Base-by-base conservation (phyloP, 2,329 filamentous ascomycete species). In the Colletotrichum karsti region DNA sequence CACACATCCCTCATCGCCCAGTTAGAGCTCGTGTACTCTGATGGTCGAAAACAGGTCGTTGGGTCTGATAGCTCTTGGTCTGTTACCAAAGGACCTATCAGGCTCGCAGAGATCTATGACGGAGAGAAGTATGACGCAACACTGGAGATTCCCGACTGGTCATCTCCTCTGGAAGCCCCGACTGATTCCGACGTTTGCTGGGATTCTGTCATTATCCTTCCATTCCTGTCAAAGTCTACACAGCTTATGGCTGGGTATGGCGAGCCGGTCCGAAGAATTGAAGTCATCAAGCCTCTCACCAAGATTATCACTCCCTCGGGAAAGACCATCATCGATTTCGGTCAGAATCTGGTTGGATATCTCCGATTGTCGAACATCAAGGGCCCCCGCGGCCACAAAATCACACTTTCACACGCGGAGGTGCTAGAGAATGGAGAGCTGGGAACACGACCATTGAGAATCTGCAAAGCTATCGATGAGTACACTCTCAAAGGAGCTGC, bases 351-450 rank as follows among this genome's bases (percentile, higher is more conserved):
- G 0, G 81, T 82, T 2, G 82, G 82, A 3, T 76, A 75, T 51
- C 44, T 83, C 2, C 70, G 54, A 4, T 5, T 69, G 20, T 74
- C 56, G n/a, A 66, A 55, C 1, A 54, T 77, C 71, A 75, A 1
- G 3, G 70, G 65, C 5, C 28, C 48, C 6, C 9, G 69, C 1
- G 73, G 74, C 2, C 72, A 74, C 1, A 70, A 70, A 7, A 73
- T 82, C 10, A 75, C 70, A 5, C 72, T 84, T 20, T 67, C 69
- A 0, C 81, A 84, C 65, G 77, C 82, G 0, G 83, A 84, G 69
- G 81, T 84, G 0, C 72, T 85, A 5, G 80, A 84, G 42, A 68
- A 81, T n/a, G 78, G 77, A 12, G 82, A 84, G 63, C 72, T 84
- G 1, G 77, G 75, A 1, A 76, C 72, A 7, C 74, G 74, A 6